Percentiles rank a stretch among this genome's conserved stretches.
Conservation (phyloP, 257 asterid species). For the Avicennia marina region DNA sequence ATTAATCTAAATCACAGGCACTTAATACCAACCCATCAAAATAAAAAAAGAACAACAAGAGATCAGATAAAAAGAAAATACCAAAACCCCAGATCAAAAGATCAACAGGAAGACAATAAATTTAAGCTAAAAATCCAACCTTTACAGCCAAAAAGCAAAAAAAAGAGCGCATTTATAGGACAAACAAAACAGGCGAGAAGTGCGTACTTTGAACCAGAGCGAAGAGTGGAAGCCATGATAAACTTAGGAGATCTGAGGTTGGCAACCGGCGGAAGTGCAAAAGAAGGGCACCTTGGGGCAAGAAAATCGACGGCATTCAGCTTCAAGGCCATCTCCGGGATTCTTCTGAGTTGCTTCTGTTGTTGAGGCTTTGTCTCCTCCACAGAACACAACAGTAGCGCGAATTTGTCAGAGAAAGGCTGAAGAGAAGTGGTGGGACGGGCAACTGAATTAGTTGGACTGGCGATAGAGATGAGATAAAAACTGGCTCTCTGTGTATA, state of each 20-base stretch:
- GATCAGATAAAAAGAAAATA: background rate
- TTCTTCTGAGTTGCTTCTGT: too few relatives aligned
- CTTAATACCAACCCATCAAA: background rate
- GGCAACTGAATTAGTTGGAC: background rate
- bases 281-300: too few relatives aligned
- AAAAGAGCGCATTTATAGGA: background rate
- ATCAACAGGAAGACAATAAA: background rate
- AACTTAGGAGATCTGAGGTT: slow-evolving; percentile 57
- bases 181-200: background rate
- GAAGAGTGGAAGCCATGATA: slow-evolving; percentile 61
- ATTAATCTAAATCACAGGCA: background rate
- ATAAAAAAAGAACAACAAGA: background rate
- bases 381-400: slow-evolving; percentile 17
- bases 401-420: background rate
- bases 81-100: slow-evolving; percentile 12
- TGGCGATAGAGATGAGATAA: too few relatives aligned
- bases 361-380: slow-evolving; percentile 18
- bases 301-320: too few relatives aligned
- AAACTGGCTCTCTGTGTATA: too few relatives aligned
- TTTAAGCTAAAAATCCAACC: slow-evolving; percentile 24
- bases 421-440: background rate
- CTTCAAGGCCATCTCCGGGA: too few relatives aligned
- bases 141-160: background rate
- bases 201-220: slow-evolving; percentile 52
- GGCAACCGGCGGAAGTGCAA: too few relatives aligned